Percentiles rank a stretch among this genome's conserved stretches.
Conservation (phyloP, 306 rosid genomes). For the Gleditsia sinensis region DNA sequence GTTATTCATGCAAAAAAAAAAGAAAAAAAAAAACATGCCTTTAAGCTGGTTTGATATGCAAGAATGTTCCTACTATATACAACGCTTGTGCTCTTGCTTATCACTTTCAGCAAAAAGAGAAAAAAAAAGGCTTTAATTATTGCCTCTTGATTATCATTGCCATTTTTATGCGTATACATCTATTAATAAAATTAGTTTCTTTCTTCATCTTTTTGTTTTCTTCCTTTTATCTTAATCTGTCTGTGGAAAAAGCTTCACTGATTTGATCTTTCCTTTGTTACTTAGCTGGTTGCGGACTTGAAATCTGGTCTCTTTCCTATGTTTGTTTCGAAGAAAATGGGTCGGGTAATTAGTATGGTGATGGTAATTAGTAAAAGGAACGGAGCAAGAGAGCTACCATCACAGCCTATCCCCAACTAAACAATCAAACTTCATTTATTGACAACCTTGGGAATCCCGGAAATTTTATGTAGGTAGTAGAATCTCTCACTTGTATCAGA, state of each 20-base stretch:
- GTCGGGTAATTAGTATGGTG: not conserved
- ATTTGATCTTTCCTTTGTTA: not conserved
- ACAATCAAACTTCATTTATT: constrained; percentile 23
- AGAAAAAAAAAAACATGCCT: not conserved
- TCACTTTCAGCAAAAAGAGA: no score
- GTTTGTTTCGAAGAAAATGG: constrained; percentile 2
- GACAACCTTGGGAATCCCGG: no score
- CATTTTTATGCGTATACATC: not conserved
- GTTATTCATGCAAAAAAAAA: not conserved
- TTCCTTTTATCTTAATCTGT: not conserved
- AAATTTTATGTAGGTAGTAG: no score
- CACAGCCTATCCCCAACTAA: not conserved
- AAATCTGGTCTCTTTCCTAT: constrained; percentile 23
- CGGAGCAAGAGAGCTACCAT: not conserved
- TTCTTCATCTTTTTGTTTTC: not conserved
- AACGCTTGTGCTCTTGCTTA: no score
- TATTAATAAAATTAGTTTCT: not conserved
- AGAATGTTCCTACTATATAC: not conserved
- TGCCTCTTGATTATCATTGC: not conserved
- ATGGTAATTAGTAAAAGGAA: not conserved
- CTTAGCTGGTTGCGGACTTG: not conserved
- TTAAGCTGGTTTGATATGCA: not conserved
- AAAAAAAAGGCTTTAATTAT: no score
- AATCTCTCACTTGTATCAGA: no score
- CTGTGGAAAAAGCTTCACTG: not conserved